phyloP scores from a whole-genome alignment of 2,329 filamentous ascomycete species.

The Didymosphaeria variabile region DNA sequence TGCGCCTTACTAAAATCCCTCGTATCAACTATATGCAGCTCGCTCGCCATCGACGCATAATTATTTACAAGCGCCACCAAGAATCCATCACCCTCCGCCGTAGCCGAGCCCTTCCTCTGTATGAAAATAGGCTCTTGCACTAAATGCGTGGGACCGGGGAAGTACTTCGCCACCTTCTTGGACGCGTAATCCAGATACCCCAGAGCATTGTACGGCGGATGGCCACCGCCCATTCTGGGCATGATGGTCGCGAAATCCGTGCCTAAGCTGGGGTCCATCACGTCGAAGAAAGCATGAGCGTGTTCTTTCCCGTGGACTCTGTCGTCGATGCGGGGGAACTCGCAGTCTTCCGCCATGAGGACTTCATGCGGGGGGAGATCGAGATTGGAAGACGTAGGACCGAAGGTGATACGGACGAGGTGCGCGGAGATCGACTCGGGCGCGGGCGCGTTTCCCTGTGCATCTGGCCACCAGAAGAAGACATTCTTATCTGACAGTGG shows the following conservation, averaged over 20 bases:
- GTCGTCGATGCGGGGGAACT: slow-evolving; percentile 56
- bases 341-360: slow-evolving; percentile 42
- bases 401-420: slow-evolving; percentile 44
- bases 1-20: slow-evolving; percentile 39
- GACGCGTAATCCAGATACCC: slow-evolving; percentile 53
- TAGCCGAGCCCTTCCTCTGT: slow-evolving; percentile 37
- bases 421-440: slow-evolving; percentile 26
- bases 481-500: slow-evolving; percentile 51
- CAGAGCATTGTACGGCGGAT: slow-evolving; percentile 57
- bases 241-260: too few species aligned
- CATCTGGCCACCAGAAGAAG: slow-evolving; percentile 56
- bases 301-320: slow-evolving; percentile 46
- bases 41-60: slow-evolving; percentile 23
- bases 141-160: slow-evolving; percentile 51
- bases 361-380: slow-evolving; percentile 35
- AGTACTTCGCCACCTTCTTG: slow-evolving; percentile 54
- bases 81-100: slow-evolving; percentile 60
- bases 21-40: slow-evolving; percentile 49
- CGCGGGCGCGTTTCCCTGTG: slow-evolving; percentile 44
- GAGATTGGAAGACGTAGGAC: slow-evolving; percentile 35
- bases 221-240: slow-evolving; percentile 39
- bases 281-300: slow-evolving; percentile 50
- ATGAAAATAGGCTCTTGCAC: slow-evolving; percentile 64
- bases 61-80: slow-evolving; percentile 52
- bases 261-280: slow-evolving; percentile 48